Conservation (phyloP, 2,329 filamentous ascomycete genomes). For the Phialocephala subalpina region DNA sequence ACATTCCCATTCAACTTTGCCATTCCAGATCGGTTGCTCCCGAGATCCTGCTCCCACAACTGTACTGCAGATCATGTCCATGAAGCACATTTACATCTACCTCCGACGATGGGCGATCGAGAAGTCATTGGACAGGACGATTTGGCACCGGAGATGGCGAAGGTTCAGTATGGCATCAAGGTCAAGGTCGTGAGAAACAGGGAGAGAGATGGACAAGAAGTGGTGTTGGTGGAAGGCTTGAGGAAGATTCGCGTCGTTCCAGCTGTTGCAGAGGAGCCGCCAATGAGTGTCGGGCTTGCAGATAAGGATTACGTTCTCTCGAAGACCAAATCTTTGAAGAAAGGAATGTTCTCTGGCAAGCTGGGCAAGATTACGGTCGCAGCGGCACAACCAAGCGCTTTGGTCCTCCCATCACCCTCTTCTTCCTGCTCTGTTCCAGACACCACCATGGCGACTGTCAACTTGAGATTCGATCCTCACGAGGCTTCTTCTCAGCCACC, state of each 20-base stretch:
- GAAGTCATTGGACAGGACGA: conserved; percentile 37
- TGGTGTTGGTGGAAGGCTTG: conserved; percentile 35
- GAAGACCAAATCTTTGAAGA: conserved; percentile 41
- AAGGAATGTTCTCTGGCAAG: conserved; percentile 45
- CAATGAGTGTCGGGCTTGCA: conserved; percentile 36
- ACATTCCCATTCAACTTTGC: conserved; percentile 45
- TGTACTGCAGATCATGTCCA: conserved; percentile 39
- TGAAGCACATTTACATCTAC: conserved; percentile 42
- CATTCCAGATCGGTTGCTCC: conserved; percentile 43
- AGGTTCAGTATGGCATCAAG: conserved; percentile 40
- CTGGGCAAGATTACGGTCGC: conserved; percentile 44
- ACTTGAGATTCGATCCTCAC: conserved; percentile 44
- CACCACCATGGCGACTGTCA: conserved; percentile 41
- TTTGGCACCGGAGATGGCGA: conserved; percentile 42
- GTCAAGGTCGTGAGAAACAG: conserved; percentile 38
- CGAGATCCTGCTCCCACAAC: conserved; percentile 39
- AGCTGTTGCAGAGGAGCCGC: conserved; percentile 39
- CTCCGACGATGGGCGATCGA: conserved; percentile 42
- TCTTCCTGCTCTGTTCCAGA: conserved; percentile 19
- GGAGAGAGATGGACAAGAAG: conserved; percentile 34
- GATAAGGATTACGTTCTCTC: conserved; percentile 38
- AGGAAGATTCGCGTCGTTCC: conserved; percentile 41
- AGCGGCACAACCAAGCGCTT: conserved; percentile 40
- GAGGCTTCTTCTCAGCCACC: conserved; percentile 38
- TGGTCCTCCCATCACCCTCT: conserved; percentile 40